phyloP scores from a whole-genome alignment of 345 rosid species.

The Lepidium sativum region DNA sequence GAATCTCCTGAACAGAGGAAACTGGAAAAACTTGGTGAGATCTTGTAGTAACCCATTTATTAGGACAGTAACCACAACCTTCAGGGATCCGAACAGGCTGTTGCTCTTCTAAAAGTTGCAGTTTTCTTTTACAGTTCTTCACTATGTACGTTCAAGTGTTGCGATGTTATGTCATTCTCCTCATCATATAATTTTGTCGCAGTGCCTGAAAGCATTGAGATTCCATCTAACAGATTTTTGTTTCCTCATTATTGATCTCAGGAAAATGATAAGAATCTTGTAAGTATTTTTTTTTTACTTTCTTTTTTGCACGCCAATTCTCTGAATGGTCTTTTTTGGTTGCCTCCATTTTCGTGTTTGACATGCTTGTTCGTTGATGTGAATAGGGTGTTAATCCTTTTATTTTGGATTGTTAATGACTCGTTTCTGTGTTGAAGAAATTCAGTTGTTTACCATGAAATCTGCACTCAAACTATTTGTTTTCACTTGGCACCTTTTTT shows the following conservation, averaged over 20 bases:
- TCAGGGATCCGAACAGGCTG: no score
- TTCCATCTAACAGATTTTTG: slow-evolving; percentile 9
- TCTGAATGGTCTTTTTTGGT: not conserved
- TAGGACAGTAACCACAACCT: no score
- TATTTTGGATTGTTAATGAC: no score
- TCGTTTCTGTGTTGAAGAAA: no score
- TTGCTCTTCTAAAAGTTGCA: no score
- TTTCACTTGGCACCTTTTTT: no score
- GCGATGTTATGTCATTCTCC: not conserved
- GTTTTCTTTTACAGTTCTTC: no score
- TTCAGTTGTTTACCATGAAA: no score
- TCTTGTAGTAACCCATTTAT: no score
- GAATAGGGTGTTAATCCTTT: not conserved
- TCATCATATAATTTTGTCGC: not conserved
- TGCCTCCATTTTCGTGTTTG: not conserved
- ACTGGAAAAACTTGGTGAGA: no score
- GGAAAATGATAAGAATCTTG: slow-evolving; percentile 62
- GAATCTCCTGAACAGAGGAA: no score
- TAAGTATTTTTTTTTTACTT: slow-evolving; percentile 36
- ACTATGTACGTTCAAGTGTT: slow-evolving; percentile 2
- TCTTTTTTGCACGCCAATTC: not conserved
- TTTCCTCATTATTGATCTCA: slow-evolving; percentile 35
- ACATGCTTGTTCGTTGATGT: slow-evolving; percentile 5
- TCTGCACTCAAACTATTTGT: no score
- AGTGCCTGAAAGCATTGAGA: not conserved